A percentile compares a stretch with the other conserved stretches of the same genome.
Conservation (phyloP, 2,329 filamentous ascomycete genomes). For the Xenoacremonium recifei region DNA sequence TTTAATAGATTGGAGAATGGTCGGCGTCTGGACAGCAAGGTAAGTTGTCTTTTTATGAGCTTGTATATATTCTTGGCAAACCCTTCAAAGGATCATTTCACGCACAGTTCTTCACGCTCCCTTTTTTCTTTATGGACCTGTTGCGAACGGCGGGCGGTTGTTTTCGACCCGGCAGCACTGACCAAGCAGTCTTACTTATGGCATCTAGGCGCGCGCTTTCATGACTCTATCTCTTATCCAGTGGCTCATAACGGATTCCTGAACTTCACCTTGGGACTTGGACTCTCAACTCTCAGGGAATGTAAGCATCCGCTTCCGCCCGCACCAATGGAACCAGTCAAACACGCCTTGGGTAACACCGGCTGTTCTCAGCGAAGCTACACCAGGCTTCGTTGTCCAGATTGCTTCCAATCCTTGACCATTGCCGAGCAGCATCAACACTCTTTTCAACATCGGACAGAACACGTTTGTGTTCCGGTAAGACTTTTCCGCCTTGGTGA, state of each 20-base stretch:
- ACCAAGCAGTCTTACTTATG: constrained; percentile 23
- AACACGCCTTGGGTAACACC: no score
- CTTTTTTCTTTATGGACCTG: constrained; percentile 17
- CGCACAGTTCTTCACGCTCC: constrained; percentile 9
- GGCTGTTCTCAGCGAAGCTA: not conserved
- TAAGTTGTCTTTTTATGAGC: constrained; percentile 48
- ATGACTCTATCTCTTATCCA: constrained; percentile 1
- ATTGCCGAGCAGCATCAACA: not conserved
- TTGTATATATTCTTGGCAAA: constrained; percentile 54
- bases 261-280: no score
- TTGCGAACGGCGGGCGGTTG: constrained; percentile 13
- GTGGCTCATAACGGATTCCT: no score
- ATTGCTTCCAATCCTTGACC: constrained; percentile 1
- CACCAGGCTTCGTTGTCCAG: not conserved
- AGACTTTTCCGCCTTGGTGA: not conserved
- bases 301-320: no score
- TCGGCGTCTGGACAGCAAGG: constrained; percentile 51
- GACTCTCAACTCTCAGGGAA: no score
- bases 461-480: not conserved
- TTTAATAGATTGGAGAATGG: constrained; percentile 30
- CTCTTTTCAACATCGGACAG: not conserved
- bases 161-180: constrained; percentile 19
- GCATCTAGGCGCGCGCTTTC: constrained; percentile 19
- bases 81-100: constrained; percentile 35
- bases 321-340: no score